phyloP scores from a whole-genome alignment of 139 green algal genomes.

The Eudorina sp. region DNA sequence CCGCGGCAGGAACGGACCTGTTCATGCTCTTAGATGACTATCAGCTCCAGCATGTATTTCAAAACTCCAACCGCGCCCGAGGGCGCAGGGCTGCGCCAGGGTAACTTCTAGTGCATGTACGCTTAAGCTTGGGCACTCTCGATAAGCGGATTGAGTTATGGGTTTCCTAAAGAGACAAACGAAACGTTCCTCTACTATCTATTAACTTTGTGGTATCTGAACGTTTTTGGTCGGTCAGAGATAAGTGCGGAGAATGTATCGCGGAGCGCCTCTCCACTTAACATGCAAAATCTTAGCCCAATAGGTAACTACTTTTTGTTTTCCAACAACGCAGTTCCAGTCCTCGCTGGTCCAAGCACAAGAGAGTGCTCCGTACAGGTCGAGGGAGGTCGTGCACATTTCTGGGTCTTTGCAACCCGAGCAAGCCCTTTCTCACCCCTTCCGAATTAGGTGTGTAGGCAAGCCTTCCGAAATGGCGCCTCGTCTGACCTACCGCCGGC shows the following conservation, averaged over 20 bases:
- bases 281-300: no score
- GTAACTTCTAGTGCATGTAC: conserved; percentile 27
- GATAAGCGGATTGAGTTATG: background rate
- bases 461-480: conserved; percentile 85
- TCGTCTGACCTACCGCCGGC: conserved; percentile 81
- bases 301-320: no score
- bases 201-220: no score
- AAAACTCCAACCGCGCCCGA: background rate
- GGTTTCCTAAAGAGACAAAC: no score
- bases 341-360: no score
- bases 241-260: background rate
- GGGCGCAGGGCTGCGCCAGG: conserved; percentile 35
- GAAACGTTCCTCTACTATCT: background rate
- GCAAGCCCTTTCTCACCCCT: conserved; percentile 4
- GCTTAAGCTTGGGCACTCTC: conserved; percentile 28
- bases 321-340: no score
- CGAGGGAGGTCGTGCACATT: no score
- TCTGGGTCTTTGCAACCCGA: no score
- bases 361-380: no score
- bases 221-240: conserved; percentile 23
- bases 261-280: background rate
- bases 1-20: conserved; percentile 24
- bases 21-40: conserved; percentile 35
- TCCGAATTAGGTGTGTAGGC: conserved; percentile 24
- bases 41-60: background rate